phyloP scores from a whole-genome alignment of 2,329 filamentous ascomycete species.

The Penicillium freii region DNA sequence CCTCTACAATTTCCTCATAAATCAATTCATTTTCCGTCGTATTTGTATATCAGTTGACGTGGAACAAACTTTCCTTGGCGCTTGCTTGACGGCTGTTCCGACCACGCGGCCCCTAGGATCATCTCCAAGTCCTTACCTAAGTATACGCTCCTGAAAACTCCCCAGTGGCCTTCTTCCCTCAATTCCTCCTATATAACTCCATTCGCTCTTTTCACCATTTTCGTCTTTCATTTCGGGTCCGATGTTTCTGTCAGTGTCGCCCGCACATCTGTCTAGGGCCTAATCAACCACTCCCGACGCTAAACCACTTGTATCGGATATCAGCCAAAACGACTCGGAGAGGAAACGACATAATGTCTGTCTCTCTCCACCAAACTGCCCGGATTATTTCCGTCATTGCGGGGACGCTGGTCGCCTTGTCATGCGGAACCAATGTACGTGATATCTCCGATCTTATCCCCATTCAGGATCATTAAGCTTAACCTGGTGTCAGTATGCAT shows the following conservation, averaged over 20 bases:
- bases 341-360: constrained; percentile 26
- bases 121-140: constrained; percentile 6
- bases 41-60: constrained; percentile 2
- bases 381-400: constrained; percentile 81
- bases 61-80: constrained; percentile 5
- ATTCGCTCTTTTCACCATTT: constrained; percentile 3
- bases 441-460: constrained; percentile 1
- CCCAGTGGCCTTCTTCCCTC: not conserved
- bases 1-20: not conserved
- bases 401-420: constrained; percentile 78
- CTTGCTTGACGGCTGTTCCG: constrained; percentile 1
- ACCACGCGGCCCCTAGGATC: constrained; percentile 6
- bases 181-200: constrained; percentile 1
- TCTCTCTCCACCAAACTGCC: constrained; percentile 42
- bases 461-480: constrained; percentile 9
- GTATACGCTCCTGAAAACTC: constrained; percentile 5
- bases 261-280: constrained; percentile 5
- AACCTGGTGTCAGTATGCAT: constrained; percentile 72
- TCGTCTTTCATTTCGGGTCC: not conserved
- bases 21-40: not conserved
- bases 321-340: not conserved
- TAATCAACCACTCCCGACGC: constrained; percentile 1
- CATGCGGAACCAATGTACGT: constrained; percentile 85
- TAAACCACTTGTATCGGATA: not conserved
- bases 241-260: constrained; percentile 2